Conservation (phyloP, 2,329 filamentous ascomycete genomes). For the Rhynchosporium secalis region DNA sequence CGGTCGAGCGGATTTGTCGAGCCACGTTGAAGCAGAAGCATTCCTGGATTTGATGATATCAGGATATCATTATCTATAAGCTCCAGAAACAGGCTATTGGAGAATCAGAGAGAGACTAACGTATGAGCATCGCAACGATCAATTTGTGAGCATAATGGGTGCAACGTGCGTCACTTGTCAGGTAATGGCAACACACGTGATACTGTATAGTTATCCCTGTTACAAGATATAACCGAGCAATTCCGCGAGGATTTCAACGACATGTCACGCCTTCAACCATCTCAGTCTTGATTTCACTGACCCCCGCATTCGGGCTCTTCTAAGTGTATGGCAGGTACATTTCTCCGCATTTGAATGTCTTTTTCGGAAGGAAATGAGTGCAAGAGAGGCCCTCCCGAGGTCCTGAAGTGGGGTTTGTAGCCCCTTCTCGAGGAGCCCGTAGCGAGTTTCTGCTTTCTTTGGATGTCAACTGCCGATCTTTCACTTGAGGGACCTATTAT, state of each 20-base stretch:
- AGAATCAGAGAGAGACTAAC: no score
- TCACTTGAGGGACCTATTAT: not conserved
- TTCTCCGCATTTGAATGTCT: constrained; percentile 6
- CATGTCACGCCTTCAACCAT: not conserved
- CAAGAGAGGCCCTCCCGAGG: not conserved
- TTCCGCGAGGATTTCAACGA: constrained; percentile 26
- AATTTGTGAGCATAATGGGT: no score
- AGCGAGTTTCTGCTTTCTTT: not conserved
- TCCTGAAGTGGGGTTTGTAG: no score
- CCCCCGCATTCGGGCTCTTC: not conserved
- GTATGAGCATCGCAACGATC: no score
- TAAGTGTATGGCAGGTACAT: not conserved
- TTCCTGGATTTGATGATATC: no score
- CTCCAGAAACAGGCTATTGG: no score
- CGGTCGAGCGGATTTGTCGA: no score
- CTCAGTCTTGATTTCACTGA: not conserved
- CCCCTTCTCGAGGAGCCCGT: not conserved
- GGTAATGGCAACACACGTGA: not conserved
- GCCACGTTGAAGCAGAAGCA: no score
- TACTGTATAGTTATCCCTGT: not conserved
- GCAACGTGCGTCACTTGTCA: no score
- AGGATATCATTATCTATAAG: no score
- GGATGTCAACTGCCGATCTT: not conserved
- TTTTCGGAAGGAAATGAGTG: not conserved
- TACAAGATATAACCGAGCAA: constrained; percentile 11